These are phyloP conservation scores for Teunomyces gatunensis DNA, from an alignment of 805 yeast species.

Conservation along the genomic window DNA sequence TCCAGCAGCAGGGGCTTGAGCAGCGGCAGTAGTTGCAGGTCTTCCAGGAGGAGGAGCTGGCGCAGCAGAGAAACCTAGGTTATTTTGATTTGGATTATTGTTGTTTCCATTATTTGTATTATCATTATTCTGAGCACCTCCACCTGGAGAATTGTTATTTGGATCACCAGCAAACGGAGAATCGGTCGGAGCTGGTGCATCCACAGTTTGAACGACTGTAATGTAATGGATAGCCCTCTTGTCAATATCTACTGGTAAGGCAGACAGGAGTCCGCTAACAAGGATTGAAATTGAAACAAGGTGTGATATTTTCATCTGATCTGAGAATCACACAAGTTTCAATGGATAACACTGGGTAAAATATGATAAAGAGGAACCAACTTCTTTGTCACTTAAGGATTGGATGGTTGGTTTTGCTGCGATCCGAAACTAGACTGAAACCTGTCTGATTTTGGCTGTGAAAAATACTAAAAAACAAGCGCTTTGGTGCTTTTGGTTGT, in stretches of 20 bases:
- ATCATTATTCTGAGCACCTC: neutral
- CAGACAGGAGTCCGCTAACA: conserved; percentile 6
- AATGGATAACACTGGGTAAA: neutral
- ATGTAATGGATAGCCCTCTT: conserved; percentile 7
- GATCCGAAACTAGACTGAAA: neutral
- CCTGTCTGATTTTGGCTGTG: neutral
- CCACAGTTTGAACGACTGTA: conserved; percentile 6
- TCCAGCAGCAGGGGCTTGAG: conserved; percentile 16
- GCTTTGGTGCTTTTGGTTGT: neutral
- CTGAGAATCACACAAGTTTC: neutral
- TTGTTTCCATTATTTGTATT: neutral
- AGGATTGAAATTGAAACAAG: conserved; percentile 6
- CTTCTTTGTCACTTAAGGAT: conserved; percentile 1
- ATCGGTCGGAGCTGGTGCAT: conserved; percentile 1
- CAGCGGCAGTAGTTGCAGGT: conserved; percentile 7
- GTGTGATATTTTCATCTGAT: conserved; percentile 5
- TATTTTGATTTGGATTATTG: neutral
- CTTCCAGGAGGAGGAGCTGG: conserved; percentile 7
- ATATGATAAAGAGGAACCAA: neutral
- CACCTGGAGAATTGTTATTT: neutral
- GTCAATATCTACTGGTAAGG: conserved; percentile 7
- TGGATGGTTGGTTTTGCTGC: neutral
- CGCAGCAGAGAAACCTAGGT: conserved; percentile 6
- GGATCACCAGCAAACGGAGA: conserved; percentile 7
- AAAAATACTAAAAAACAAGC: neutral